Conservation (phyloP, 164 flowering plant species). For the Sextonia rubra region DNA sequence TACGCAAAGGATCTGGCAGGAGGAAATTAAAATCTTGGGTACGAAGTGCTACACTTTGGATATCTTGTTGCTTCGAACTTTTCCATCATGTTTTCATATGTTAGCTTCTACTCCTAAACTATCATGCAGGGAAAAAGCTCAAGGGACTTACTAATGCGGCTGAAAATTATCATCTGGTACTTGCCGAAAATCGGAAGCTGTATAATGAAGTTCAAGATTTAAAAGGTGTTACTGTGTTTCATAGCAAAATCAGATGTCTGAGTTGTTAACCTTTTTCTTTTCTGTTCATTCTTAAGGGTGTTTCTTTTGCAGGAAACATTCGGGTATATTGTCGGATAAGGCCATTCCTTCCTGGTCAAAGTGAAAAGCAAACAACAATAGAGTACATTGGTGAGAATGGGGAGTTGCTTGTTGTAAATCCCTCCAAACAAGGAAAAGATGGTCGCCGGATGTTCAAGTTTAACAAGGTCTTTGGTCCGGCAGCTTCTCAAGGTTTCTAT, state of each 20-base stretch:
- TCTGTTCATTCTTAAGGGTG: slow-evolving; percentile 1
- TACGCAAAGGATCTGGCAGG: slow-evolving; percentile 36
- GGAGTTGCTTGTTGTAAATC: slow-evolving; percentile 74
- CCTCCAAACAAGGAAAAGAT: slow-evolving; percentile 80
- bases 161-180: slow-evolving; percentile 71
- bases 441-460: slow-evolving; percentile 69
- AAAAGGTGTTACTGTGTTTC: slow-evolving; percentile 51
- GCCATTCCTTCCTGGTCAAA: slow-evolving; percentile 85
- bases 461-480: slow-evolving; percentile 79
- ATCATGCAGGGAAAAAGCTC: slow-evolving; percentile 53
- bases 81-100: not conserved
- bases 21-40: slow-evolving; percentile 72
- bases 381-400: slow-evolving; percentile 89
- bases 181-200: slow-evolving; percentile 78
- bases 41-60: slow-evolving; percentile 6
- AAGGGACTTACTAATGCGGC: slow-evolving; percentile 72
- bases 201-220: slow-evolving; percentile 96
- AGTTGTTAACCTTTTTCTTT: not conserved
- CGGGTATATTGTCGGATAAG: slow-evolving; percentile 92
- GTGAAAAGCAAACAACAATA: slow-evolving; percentile 60
- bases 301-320: slow-evolving; percentile 60
- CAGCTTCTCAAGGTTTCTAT: slow-evolving; percentile 71
- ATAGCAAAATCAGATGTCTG: not conserved
- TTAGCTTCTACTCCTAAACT: not conserved
- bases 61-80: slow-evolving; percentile 3